These are phyloP conservation scores for Colletotrichum sp. DNA, from an alignment of 2,329 filamentous ascomycete species.

Conservation along the genomic window DNA sequence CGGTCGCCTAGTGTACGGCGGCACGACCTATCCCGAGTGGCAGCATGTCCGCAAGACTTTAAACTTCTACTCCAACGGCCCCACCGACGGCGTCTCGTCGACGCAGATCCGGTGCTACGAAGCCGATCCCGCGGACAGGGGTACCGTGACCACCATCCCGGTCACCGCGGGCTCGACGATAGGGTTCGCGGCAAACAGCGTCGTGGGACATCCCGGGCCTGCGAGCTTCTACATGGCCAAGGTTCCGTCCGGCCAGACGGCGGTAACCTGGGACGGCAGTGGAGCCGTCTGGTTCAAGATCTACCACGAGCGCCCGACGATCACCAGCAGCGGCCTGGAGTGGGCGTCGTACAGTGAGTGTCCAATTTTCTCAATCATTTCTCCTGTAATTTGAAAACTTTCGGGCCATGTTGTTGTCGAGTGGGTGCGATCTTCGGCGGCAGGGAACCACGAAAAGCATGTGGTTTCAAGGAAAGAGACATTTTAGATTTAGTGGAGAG, in stretches of 20 bases:
- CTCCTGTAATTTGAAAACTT: background rate
- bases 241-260: slow-evolving; percentile 36
- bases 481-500: background rate
- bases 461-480: background rate
- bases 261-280: slow-evolving; percentile 34
- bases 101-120: slow-evolving; percentile 39
- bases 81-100: slow-evolving; percentile 33
- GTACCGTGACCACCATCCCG: background rate
- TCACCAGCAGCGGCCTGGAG: slow-evolving; percentile 38
- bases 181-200: slow-evolving; percentile 40
- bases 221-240: slow-evolving; percentile 41
- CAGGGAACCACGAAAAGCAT: background rate
- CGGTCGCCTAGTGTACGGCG: slow-evolving; percentile 10
- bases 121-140: slow-evolving; percentile 9
- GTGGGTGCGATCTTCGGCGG: background rate
- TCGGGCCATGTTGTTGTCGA: background rate
- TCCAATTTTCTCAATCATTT: background rate
- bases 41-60: slow-evolving; percentile 35
- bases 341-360: slow-evolving; percentile 42
- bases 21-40: slow-evolving; percentile 29
- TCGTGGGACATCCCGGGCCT: slow-evolving; percentile 43
- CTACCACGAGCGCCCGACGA: slow-evolving; percentile 38
- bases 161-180: slow-evolving; percentile 30
- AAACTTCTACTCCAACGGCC: slow-evolving; percentile 37
- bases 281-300: slow-evolving; percentile 44